These are phyloP conservation scores for Camelina hispida DNA, from an alignment of 345 rosid genomes.

Conservation along the genomic window DNA sequence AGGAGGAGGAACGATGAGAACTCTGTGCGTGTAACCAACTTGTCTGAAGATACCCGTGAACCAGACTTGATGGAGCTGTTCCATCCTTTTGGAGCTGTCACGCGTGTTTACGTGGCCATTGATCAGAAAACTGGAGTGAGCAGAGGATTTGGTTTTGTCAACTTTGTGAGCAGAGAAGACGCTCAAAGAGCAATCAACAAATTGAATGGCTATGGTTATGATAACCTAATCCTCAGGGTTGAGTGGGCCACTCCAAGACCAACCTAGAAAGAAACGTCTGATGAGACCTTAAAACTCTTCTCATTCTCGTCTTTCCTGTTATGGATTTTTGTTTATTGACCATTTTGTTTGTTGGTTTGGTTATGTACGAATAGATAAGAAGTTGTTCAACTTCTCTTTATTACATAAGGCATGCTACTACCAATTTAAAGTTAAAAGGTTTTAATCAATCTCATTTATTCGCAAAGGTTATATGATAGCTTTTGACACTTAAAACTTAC, in stretches of 20 bases:
- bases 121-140: slow-evolving; percentile 89
- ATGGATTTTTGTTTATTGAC: slow-evolving; percentile 28
- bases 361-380: slow-evolving; percentile 10
- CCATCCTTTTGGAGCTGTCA: slow-evolving; percentile 82
- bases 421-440: neutral
- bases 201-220: slow-evolving; percentile 91
- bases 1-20: slow-evolving; percentile 92
- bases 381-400: slow-evolving; percentile 12
- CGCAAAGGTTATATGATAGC: neutral
- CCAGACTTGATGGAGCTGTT: slow-evolving; percentile 82
- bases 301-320: slow-evolving; percentile 8
- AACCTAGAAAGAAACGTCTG: slow-evolving; percentile 52
- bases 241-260: slow-evolving; percentile 95
- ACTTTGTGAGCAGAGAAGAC: slow-evolving; percentile 84
- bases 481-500: neutral
- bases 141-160: slow-evolving; percentile 92
- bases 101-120: slow-evolving; percentile 82
- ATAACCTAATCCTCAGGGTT: slow-evolving; percentile 87
- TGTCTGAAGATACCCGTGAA: slow-evolving; percentile 89
- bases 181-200: slow-evolving; percentile 89
- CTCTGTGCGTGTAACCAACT: slow-evolving; percentile 83
- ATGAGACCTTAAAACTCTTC: slow-evolving; percentile 20
- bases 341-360: slow-evolving; percentile 22
- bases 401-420: slow-evolving; percentile 6
- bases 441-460: neutral